Evolutionary conservation across 2,329 filamentous ascomycete genomes (phyloP).

Genomic region (Stachybotrys chlorohalonatus): DNA sequence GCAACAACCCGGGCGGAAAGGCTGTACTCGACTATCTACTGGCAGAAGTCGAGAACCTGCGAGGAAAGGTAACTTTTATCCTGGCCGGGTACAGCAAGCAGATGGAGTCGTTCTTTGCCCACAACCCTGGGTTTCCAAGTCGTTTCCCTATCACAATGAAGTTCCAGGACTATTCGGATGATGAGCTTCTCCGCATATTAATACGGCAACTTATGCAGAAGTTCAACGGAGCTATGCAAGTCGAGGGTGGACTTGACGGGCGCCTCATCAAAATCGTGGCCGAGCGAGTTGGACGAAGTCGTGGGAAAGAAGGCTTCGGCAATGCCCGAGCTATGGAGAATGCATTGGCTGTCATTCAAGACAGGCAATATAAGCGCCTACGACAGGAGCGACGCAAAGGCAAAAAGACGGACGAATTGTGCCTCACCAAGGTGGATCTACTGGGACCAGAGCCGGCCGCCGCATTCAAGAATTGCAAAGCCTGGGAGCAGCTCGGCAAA

Average conservation of each 20-base stretch:
- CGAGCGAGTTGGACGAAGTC: conserved; percentile 50
- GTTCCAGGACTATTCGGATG: conserved; percentile 61
- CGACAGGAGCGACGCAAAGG: conserved; percentile 31
- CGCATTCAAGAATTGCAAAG: conserved; percentile 38
- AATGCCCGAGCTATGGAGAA: conserved; percentile 67
- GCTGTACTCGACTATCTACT: conserved; percentile 63
- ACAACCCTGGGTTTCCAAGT: conserved; percentile 63
- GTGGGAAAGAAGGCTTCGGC: conserved; percentile 60
- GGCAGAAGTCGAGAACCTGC: conserved; percentile 62
- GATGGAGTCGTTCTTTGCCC: conserved; percentile 69
- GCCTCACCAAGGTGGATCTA: conserved; percentile 57
- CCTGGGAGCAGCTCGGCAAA: conserved; percentile 48
- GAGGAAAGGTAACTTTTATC: conserved; percentile 61
- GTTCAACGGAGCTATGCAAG: conserved; percentile 45
- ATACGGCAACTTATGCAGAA: conserved; percentile 41
- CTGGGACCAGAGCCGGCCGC: conserved; percentile 58
- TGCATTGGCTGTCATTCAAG: conserved; percentile 38
- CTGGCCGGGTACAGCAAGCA: conserved; percentile 64
- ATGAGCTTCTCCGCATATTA: conserved; percentile 55
- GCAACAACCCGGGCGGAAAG: conserved; percentile 45
- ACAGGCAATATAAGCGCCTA: conserved; percentile 51
- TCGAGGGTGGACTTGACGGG: conserved; percentile 49
- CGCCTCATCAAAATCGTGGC: conserved; percentile 56
- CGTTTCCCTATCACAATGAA: conserved; percentile 57
- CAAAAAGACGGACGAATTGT: conserved; percentile 41